phyloP scores from a whole-genome alignment of 768 basidiomycete species.

The Tubosaeta sp. region DNA sequence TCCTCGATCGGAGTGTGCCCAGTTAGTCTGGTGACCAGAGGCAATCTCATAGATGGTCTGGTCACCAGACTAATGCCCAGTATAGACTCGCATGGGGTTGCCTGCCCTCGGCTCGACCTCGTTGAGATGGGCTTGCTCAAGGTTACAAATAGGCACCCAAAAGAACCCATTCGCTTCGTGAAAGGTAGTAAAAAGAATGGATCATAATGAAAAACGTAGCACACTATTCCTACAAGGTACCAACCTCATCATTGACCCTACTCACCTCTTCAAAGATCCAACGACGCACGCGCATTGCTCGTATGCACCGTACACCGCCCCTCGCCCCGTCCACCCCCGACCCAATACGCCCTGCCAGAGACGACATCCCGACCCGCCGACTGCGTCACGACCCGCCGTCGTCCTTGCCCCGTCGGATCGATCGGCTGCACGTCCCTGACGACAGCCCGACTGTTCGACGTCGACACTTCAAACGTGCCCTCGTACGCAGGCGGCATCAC shows the following conservation, averaged over 20 bases:
- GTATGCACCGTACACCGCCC: constrained; percentile 12
- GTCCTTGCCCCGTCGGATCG: constrained; percentile 31
- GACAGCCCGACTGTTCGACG: constrained; percentile 17
- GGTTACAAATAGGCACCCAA: background rate
- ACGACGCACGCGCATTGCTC: constrained; percentile 19
- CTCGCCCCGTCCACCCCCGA: background rate
- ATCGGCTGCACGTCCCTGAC: constrained; percentile 8
- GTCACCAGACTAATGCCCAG: too few relatives aligned
- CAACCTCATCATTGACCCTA: too few relatives aligned
- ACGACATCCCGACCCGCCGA: background rate
- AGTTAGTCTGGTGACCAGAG: too few relatives aligned
- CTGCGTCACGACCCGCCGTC: constrained; percentile 23
- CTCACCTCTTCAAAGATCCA: constrained; percentile 8
- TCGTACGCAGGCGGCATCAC: constrained; percentile 36
- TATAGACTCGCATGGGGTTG: too few relatives aligned
- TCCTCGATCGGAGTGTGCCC: too few relatives aligned
- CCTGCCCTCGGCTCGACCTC: too few relatives aligned
- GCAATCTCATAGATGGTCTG: too few relatives aligned
- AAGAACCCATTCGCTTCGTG: background rate
- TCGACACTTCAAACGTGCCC: constrained; percentile 33
- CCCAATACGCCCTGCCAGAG: constrained; percentile 20
- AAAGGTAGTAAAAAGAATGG: background rate
- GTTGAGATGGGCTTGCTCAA: too few relatives aligned
- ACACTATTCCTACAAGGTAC: too few relatives aligned
- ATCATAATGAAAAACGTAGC: background rate